Percentiles rank a stretch among this genome's conserved stretches.
These are phyloP conservation scores for Flaveria robusta DNA, from an alignment of 129 eudicot genomes.

Conservation along the genomic window DNA sequence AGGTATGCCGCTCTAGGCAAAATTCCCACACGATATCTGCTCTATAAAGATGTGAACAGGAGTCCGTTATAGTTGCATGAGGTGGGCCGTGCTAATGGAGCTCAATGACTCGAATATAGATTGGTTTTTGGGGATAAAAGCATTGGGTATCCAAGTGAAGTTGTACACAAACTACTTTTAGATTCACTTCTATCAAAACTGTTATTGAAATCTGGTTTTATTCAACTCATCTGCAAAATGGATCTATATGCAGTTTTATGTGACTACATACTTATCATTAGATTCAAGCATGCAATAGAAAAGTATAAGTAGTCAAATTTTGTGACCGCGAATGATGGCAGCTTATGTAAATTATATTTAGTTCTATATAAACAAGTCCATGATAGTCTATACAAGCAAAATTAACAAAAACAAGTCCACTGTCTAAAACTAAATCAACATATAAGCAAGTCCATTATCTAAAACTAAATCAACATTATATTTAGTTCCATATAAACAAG, in stretches of 20 bases:
- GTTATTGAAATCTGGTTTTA: background rate
- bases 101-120: conserved; percentile 15
- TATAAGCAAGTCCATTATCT: too few species aligned
- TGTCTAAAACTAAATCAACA: too few species aligned
- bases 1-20: conserved; percentile 99
- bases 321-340: background rate
- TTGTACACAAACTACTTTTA: conserved; percentile 4
- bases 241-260: background rate
- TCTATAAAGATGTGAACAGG: conserved; percentile 94
- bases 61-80: conserved; percentile 53
- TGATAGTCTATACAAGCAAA: too few species aligned
- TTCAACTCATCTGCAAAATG: background rate
- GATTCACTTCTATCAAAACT: conserved; percentile 3
- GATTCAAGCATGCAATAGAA: too few species aligned
- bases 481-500: too few species aligned
- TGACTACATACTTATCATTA: background rate
- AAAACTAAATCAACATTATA: too few species aligned
- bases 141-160: conserved; percentile 6
- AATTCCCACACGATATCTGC: conserved; percentile 73
- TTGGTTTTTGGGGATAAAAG: conserved; percentile 23
- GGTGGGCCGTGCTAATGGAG: conserved; percentile 3
- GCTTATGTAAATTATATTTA: background rate
- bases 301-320: background rate
- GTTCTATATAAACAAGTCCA: too few species aligned
- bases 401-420: too few species aligned